A percentile compares a stretch with the other conserved stretches of the same genome.
These are phyloP conservation scores for Tulasnella sp. DNA, from an alignment of 768 basidiomycete species.

Conservation along the genomic window DNA sequence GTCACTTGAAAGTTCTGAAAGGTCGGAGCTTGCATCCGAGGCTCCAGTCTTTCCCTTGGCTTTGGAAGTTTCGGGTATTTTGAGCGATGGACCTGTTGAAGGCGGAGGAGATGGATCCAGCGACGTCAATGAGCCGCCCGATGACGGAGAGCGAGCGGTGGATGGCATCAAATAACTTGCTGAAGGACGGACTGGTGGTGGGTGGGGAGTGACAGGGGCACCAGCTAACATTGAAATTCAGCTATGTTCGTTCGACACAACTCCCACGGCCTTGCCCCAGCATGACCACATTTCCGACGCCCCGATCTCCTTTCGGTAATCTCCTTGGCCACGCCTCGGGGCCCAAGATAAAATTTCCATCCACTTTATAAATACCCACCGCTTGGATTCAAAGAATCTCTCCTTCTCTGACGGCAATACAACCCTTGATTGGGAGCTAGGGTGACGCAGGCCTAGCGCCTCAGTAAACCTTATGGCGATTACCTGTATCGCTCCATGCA, in stretches of 20 bases:
- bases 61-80: not conserved
- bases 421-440: too few relatives aligned
- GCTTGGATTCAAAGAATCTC: too few relatives aligned
- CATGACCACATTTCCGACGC: too few relatives aligned
- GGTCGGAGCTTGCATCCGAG: conserved; percentile 22
- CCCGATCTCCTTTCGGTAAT: not conserved
- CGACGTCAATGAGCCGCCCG: conserved; percentile 22
- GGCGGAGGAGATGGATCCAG: conserved; percentile 16
- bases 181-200: not conserved
- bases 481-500: too few relatives aligned
- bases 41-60: not conserved
- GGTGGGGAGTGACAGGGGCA: conserved; percentile 13
- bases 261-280: not conserved
- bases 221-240: not conserved
- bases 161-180: not conserved
- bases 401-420: too few relatives aligned
- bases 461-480: too few relatives aligned
- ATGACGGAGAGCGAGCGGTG: conserved; percentile 6
- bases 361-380: too few relatives aligned
- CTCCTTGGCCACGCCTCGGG: not conserved
- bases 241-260: not conserved
- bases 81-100: not conserved
- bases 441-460: too few relatives aligned
- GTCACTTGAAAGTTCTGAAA: conserved; percentile 21
- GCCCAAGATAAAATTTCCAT: too few relatives aligned